A percentile compares a stretch with the other conserved stretches of the same genome.
phyloP scores from a whole-genome alignment of 73 alveolate species.

The Stentor roeselii region DNA sequence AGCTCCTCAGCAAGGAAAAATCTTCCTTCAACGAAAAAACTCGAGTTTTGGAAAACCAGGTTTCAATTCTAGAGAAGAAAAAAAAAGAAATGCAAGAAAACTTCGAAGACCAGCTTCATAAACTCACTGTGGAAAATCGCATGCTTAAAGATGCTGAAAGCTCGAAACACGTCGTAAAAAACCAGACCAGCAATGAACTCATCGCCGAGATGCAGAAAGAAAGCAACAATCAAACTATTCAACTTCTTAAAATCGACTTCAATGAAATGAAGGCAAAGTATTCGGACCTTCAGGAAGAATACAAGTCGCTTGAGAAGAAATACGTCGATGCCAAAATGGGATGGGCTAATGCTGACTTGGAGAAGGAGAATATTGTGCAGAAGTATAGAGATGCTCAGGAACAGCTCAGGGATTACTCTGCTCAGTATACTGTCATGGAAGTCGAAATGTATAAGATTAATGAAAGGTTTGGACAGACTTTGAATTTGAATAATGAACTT shows the following conservation, averaged over 20 bases:
- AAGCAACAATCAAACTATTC: not conserved
- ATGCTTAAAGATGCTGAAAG: conserved; percentile 6
- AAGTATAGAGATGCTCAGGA: conserved; percentile 20
- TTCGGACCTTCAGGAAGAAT: not conserved
- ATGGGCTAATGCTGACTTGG: conserved; percentile 22
- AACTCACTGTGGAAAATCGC: not conserved
- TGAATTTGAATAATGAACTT: not conserved
- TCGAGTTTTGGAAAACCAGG: not conserved
- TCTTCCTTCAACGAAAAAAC: not conserved
- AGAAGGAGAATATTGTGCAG: not conserved
- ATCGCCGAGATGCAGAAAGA: conserved; percentile 20
- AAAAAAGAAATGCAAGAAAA: not conserved
- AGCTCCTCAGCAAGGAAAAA: not conserved
- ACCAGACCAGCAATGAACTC: not conserved
- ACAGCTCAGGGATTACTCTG: conserved; percentile 16
- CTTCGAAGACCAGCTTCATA: not conserved
- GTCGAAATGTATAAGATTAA: conserved; percentile 21
- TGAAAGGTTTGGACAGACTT: conserved; percentile 27
- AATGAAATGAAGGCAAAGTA: not conserved
- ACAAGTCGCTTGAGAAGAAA: conserved; percentile 22
- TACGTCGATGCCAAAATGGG: conserved; percentile 12
- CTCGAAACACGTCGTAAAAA: not conserved
- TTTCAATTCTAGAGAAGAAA: not conserved
- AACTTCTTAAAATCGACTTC: not conserved
- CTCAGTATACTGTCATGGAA: conserved; percentile 23